These are phyloP conservation scores for Tilletia caries DNA, from an alignment of 1,284 basidiomycete species.

Conservation along the genomic window DNA sequence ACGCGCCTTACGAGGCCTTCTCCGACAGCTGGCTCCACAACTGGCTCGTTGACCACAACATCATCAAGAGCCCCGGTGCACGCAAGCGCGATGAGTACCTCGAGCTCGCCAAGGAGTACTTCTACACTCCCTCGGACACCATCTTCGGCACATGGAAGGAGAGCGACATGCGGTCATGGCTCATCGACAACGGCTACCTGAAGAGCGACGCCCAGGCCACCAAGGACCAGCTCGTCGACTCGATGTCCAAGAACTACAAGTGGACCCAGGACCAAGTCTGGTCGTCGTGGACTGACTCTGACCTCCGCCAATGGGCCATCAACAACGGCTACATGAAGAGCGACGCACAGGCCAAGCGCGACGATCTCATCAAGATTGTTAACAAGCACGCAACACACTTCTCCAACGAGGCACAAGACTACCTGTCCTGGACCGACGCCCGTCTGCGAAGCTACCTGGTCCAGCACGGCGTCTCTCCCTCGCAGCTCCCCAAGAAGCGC, in stretches of 20 bases:
- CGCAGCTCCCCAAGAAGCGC: constrained; percentile 39
- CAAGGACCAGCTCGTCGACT: constrained; percentile 38
- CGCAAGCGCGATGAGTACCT: constrained; percentile 45
- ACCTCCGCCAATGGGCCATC: constrained; percentile 26
- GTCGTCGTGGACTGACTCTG: constrained; percentile 43
- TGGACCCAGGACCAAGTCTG: constrained; percentile 32
- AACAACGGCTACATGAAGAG: constrained; percentile 40
- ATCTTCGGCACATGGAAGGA: constrained; percentile 49
- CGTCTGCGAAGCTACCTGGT: constrained; percentile 42
- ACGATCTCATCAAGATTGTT: constrained; percentile 40
- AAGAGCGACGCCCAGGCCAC: constrained; percentile 40
- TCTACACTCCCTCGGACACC: constrained; percentile 37
- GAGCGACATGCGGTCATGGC: constrained; percentile 41
- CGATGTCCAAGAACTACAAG: constrained; percentile 40
- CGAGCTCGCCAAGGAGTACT: constrained; percentile 27
- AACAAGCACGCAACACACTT: constrained; percentile 13
- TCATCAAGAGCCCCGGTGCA: constrained; percentile 36
- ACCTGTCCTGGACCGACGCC: constrained; percentile 47
- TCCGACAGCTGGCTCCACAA: constrained; percentile 49
- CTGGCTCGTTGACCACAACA: constrained; percentile 49
- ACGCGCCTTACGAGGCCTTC: constrained; percentile 46
- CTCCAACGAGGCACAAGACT: constrained; percentile 37
- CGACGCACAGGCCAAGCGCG: constrained; percentile 39
- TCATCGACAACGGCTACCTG: constrained; percentile 41
- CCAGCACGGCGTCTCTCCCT: constrained; percentile 34